These are phyloP conservation scores for Collybiopsis confluens DNA, from an alignment of 768 basidiomycete genomes.

Conservation along the genomic window DNA sequence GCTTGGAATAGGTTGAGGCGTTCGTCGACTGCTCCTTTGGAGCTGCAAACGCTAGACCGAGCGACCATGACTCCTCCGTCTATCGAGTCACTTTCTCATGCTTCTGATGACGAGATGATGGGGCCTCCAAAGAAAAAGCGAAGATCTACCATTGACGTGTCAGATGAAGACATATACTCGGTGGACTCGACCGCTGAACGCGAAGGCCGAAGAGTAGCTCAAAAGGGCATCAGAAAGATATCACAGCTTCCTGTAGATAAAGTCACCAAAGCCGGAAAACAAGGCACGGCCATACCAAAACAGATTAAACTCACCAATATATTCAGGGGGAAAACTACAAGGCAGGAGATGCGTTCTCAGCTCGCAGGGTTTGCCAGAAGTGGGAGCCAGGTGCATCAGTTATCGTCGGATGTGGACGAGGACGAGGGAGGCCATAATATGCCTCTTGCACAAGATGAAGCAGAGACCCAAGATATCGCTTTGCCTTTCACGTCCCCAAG, in stretches of 20 bases:
- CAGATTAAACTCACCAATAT: constrained; percentile 1
- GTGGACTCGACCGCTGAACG: neutral
- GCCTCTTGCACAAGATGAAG: neutral
- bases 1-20: constrained; percentile 1
- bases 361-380: constrained; percentile 53
- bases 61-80: too few species aligned
- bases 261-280: neutral
- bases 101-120: neutral
- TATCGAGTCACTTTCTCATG: too few species aligned
- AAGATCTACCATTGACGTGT: neutral
- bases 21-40: neutral
- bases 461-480: too few species aligned
- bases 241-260: neutral
- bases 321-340: neutral
- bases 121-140: constrained; percentile 6
- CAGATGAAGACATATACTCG: neutral
- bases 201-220: neutral
- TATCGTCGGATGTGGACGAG: constrained; percentile 14
- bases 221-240: neutral
- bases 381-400: constrained; percentile 32
- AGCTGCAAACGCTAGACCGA: too few species aligned
- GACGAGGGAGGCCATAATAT: constrained; percentile 18
- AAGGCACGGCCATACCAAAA: neutral
- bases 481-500: neutral
- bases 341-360: constrained; percentile 4